A percentile compares a stretch with the other conserved stretches of the same genome.
Conservation (phyloP, 1,139 yeast genomes). For the Ogataea hybrid region DNA sequence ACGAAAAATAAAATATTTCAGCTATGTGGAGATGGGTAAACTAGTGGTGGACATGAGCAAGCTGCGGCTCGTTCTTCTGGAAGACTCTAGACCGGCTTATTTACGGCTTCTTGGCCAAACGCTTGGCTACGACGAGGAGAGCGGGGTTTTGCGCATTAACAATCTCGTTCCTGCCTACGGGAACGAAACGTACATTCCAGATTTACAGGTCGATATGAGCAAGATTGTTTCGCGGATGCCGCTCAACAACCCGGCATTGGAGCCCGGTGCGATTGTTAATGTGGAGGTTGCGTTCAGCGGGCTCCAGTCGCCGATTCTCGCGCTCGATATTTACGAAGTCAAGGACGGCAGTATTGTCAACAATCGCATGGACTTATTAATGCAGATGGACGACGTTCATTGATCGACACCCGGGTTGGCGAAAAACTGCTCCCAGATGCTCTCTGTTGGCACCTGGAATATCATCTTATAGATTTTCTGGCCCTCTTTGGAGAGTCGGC, state of each 20-base stretch:
- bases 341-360: slow-evolving; percentile 16
- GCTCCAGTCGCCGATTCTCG: slow-evolving; percentile 7
- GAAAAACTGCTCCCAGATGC: slow-evolving; percentile 78
- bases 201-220: slow-evolving; percentile 9
- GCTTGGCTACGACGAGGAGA: slow-evolving; percentile 23
- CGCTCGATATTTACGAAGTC: slow-evolving; percentile 20
- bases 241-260: slow-evolving; percentile 4
- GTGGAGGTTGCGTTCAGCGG: slow-evolving; percentile 20
- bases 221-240: slow-evolving; percentile 6
- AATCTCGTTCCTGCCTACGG: slow-evolving; percentile 10
- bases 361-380: slow-evolving; percentile 11
- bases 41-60: slow-evolving; percentile 20
- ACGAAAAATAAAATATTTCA: slow-evolving; percentile 4
- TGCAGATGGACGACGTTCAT: slow-evolving; percentile 12
- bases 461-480: slow-evolving; percentile 59
- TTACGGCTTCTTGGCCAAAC: slow-evolving; percentile 33
- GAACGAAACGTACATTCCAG: slow-evolving; percentile 3
- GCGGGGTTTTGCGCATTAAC: slow-evolving; percentile 16
- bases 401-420: slow-evolving; percentile 31
- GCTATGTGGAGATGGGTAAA: slow-evolving; percentile 24
- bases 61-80: slow-evolving; percentile 7
- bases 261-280: slow-evolving; percentile 24
- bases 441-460: slow-evolving; percentile 63
- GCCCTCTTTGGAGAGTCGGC: slow-evolving; percentile 41
- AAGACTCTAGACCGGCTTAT: slow-evolving; percentile 17